Percentiles rank a stretch among this genome's conserved stretches.
Conservation (phyloP, 208 protist genomes). For the Trichomonas vaginalis region DNA sequence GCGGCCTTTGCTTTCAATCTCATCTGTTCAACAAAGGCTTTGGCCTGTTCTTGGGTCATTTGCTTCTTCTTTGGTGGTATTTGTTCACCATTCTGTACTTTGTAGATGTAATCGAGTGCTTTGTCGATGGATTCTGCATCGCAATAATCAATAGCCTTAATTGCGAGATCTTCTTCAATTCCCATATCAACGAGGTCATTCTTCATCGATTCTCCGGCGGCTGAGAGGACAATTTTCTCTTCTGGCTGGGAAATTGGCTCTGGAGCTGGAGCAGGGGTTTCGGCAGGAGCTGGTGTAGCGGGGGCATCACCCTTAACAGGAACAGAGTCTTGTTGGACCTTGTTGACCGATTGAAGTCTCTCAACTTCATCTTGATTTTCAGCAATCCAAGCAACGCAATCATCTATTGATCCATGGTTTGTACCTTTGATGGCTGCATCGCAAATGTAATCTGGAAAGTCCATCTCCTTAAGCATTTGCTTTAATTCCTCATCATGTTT, state of each 20-base stretch:
- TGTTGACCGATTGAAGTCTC: neutral
- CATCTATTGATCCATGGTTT: neutral
- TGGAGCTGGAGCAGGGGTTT: neutral
- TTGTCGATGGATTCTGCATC: neutral
- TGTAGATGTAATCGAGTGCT: neutral
- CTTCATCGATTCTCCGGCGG: neutral
- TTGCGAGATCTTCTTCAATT: neutral
- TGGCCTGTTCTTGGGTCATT: neutral
- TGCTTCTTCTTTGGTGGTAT: neutral
- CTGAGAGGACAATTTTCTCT: neutral
- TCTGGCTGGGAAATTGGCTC: neutral
- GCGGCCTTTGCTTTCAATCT: neutral
- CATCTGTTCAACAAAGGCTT: neutral
- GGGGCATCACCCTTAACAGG: neutral
- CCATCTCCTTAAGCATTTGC: neutral
- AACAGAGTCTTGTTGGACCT: neutral
- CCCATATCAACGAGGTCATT: neutral
- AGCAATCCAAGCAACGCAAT: neutral
- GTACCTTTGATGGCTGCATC: neutral
- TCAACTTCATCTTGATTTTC: neutral
- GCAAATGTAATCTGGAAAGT: neutral
- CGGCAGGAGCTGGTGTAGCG: neutral
- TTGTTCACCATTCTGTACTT: neutral
- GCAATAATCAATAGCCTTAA: neutral
- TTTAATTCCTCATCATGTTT: neutral